These are phyloP conservation scores for Betula pendula DNA, from an alignment of 306 rosid genomes.

Conservation along the genomic window DNA sequence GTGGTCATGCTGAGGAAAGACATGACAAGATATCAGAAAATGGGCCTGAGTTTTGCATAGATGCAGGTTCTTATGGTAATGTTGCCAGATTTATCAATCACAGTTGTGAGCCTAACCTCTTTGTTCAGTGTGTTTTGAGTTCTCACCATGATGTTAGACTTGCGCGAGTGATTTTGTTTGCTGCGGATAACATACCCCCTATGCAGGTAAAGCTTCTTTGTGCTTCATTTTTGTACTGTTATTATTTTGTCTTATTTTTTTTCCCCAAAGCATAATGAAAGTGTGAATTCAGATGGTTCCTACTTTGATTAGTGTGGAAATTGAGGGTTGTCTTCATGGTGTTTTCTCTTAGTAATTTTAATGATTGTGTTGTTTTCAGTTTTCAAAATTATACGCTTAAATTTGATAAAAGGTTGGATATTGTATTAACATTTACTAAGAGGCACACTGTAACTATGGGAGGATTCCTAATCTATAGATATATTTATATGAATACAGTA, in stretches of 20 bases:
- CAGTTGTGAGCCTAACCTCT: slow-evolving; percentile 90
- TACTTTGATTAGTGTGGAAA: neutral
- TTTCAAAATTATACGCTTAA: too few relatives aligned
- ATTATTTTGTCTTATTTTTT: neutral
- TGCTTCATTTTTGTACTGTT: neutral
- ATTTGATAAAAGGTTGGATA: too few relatives aligned
- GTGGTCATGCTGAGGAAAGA: slow-evolving; percentile 45
- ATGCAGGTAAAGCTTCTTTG: slow-evolving; percentile 57
- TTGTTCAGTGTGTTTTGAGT: slow-evolving; percentile 94
- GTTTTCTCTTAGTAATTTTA: neutral
- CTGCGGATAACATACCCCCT: slow-evolving; percentile 93
- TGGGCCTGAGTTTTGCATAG: slow-evolving; percentile 80
- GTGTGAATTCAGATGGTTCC: neutral
- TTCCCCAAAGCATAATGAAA: neutral
- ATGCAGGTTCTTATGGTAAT: slow-evolving; percentile 82
- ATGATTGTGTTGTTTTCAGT: neutral
- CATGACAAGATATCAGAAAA: slow-evolving; percentile 58
- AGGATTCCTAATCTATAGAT: too few relatives aligned
- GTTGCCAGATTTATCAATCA: slow-evolving; percentile 90
- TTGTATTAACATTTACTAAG: too few relatives aligned
- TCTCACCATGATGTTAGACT: slow-evolving; percentile 73
- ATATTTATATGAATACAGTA: too few relatives aligned
- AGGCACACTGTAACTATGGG: too few relatives aligned
- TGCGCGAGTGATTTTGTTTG: slow-evolving; percentile 87
- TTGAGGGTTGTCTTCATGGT: neutral